Conservation (phyloP, 192 early-diverging fungal species). For the Coemansia sp. region DNA sequence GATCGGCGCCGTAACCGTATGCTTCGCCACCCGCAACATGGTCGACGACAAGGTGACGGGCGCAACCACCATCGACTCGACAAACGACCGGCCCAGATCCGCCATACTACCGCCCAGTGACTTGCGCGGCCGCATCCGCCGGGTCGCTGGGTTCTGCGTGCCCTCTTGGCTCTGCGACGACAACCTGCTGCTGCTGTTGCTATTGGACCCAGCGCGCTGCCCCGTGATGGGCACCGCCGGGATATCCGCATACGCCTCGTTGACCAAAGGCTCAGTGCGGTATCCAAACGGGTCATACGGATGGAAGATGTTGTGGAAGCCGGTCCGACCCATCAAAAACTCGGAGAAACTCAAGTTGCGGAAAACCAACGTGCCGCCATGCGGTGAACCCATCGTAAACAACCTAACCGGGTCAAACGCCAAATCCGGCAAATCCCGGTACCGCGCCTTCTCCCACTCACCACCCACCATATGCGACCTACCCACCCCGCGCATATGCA, state of each 20-base stretch:
- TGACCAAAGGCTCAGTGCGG: conserved; percentile 61
- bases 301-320: conserved; percentile 68
- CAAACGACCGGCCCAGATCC: conserved; percentile 24
- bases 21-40: conserved; percentile 11
- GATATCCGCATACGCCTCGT: conserved; percentile 46
- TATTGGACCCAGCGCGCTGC: too few relatives aligned
- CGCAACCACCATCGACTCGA: conserved; percentile 15
- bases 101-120: conserved; percentile 19
- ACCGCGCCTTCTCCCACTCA: conserved; percentile 12
- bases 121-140: too few relatives aligned
- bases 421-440: conserved; percentile 11
- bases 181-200: not conserved
- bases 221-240: conserved; percentile 45
- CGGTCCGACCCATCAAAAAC: conserved; percentile 52
- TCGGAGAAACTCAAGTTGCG: conserved; percentile 51
- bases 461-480: not conserved
- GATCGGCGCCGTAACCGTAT: conserved; percentile 13
- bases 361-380: conserved; percentile 60
- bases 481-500: conserved; percentile 6
- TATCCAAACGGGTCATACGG: conserved; percentile 71
- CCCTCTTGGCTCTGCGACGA: not conserved
- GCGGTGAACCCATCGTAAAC: conserved; percentile 28
- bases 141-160: too few relatives aligned
- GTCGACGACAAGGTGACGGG: conserved; percentile 19
- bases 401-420: conserved; percentile 22